Base-by-base conservation (phyloP, 768 basidiomycete genomes). In the Lentinula lateritia region DNA sequence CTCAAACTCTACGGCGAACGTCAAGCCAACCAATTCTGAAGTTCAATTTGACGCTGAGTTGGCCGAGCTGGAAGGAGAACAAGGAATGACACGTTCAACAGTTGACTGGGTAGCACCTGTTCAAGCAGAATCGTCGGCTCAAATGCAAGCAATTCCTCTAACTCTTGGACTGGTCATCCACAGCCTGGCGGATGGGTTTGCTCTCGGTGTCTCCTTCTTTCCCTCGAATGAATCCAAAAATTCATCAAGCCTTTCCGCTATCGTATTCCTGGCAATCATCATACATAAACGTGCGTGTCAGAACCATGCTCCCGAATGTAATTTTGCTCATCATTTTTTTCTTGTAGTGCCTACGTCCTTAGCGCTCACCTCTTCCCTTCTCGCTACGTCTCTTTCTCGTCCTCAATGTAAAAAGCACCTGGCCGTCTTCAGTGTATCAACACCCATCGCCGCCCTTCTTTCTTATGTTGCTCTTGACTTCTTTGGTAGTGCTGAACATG, bases 181-280 rank as follows among this genome's bases (percentile, higher is more conserved):
- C 69, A 91, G 87, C 1, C 79, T 95, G 52, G 91, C 94, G 0
- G 97, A 99, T 72, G 95, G 97, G 3, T 86, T 97, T 61, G 93
- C 93, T 2, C 77, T 98, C 42, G 97, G 96, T 23, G 89, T 94
- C 18, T 89, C 90, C 2, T 88, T 41, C 71, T 74, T 20, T 43
- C 45, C 62, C 35, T 50, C 60, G 13, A 38, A 71, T 3, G 62
- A 68, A 56, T 62, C 65, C 9, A 68, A 70, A 18, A 34, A 13
- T 41, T 61, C 72, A 0, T 77, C 76, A 23, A 79, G 76, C 39
- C 70, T 98, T 36, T 91, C 95, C 0, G 68, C 93, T 9, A 79
- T 98, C 46, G 89, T 99, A 3, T 98, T 98, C 70, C 69, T 97
- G 23, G 95, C 97, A 2, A 83, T 99, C 45, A 80, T 92, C 52